Evolutionary conservation across 2,329 filamentous ascomycete species (phyloP), one percentile per base, ranked within the genome.

Genomic region (Elsinoe ampelina): DNA sequence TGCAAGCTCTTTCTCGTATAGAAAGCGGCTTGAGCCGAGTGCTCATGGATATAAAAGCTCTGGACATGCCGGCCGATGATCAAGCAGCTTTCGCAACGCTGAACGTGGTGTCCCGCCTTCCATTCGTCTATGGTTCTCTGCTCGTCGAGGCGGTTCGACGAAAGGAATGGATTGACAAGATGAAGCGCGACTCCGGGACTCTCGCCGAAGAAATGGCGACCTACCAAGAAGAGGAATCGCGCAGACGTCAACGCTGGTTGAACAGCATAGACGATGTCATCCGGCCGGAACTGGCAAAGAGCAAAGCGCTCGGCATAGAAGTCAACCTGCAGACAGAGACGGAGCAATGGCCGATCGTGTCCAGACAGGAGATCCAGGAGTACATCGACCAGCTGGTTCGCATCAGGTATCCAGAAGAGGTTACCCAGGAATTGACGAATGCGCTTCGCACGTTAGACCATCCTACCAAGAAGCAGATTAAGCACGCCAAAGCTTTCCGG

Each of bases 201-300:
- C 74, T 98, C 22, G 89, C 90, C 22, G 95, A 97, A 68, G 92
- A 97, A 67, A 89, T 97, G 80, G 89, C 90, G 1, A 76, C 88
- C 0, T 92, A 95, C 61, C 89, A 93, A 66, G 91, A 96, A 59
- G 93, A 97, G 70, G 93, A 98, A 68, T 81, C 88, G 52, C 90
- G 92, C 64, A 80, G 93, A 54, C 81, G 93, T 45, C 87, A 86
- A 64, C 95, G 87, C 66, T 98, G 93, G 93, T 80, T 92, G 59
- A 95, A 90, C 66, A 86, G 81, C 62, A 85, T 95, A 47, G 89
- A 88, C 6, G 84, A 84, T 64, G 84, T 85, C 42, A 85, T 88
- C 57, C 83, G 82, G 13, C 73, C 80, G 3, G 83, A 91, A 42
- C 77, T 75, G 0, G 70, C 83, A 0, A 87, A 93, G 59, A 81